These are phyloP conservation scores for Starmerella potacharoeniae DNA, from an alignment of 805 yeast species.

Conservation along the genomic window DNA sequence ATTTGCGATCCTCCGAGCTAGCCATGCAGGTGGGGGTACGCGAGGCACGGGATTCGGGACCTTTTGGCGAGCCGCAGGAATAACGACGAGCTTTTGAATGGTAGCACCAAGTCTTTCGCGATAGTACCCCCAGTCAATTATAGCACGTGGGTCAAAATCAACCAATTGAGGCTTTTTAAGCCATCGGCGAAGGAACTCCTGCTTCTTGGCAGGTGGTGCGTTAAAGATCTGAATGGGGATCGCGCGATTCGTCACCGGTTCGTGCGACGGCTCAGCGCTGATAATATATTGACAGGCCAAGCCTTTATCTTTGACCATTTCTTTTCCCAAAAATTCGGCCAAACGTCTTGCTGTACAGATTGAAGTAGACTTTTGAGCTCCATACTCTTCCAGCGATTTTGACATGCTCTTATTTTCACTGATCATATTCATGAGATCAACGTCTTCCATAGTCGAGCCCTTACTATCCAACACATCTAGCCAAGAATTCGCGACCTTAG, in stretches of 20 bases:
- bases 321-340: slow-evolving; percentile 90
- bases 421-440: slow-evolving; percentile 85
- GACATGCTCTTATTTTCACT: slow-evolving; percentile 96
- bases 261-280: slow-evolving; percentile 65
- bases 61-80: slow-evolving; percentile 92
- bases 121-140: slow-evolving; percentile 90
- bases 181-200: slow-evolving; percentile 75
- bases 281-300: slow-evolving; percentile 90
- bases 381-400: slow-evolving; percentile 80
- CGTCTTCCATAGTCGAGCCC: slow-evolving; percentile 82
- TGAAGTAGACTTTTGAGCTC: slow-evolving; percentile 81
- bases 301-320: slow-evolving; percentile 94
- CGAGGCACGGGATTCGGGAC: slow-evolving; percentile 88
- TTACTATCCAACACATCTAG: slow-evolving; percentile 79
- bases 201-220: slow-evolving; percentile 60
- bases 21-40: slow-evolving; percentile 91
- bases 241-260: slow-evolving; percentile 94
- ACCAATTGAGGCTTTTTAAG: slow-evolving; percentile 62
- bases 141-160: slow-evolving; percentile 74
- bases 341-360: slow-evolving; percentile 89
- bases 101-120: slow-evolving; percentile 84
- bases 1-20: slow-evolving; percentile 48
- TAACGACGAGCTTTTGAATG: slow-evolving; percentile 85
- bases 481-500: slow-evolving; percentile 91
- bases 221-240: slow-evolving; percentile 93